phyloP scores from a whole-genome alignment of 805 yeast genomes.

The Spathaspora boniae region DNA sequence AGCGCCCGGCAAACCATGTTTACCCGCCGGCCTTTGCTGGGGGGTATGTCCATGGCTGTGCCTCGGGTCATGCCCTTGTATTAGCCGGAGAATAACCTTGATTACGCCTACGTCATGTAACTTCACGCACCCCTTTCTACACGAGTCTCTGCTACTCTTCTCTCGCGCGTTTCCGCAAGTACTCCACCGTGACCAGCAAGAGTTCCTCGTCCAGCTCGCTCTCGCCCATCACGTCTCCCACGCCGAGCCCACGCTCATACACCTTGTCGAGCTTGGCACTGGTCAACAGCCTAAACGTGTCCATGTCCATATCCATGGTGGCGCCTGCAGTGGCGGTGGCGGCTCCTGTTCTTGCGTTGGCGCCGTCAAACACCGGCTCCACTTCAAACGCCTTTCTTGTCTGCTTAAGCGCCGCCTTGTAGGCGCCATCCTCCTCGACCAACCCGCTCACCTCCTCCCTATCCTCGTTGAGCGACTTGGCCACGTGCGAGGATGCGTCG shows the following conservation, averaged over 20 bases:
- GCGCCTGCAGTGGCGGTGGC: not conserved
- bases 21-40: too few relatives aligned
- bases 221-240: conserved; percentile 2
- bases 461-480: conserved; percentile 39
- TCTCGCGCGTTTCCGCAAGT: conserved; percentile 6
- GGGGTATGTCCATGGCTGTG: too few relatives aligned
- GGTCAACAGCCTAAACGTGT: conserved; percentile 21
- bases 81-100: too few relatives aligned
- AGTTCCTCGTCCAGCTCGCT: conserved; percentile 19
- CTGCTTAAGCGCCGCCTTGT: conserved; percentile 21
- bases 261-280: conserved; percentile 18
- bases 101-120: not conserved
- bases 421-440: conserved; percentile 32
- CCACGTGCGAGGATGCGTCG: conserved; percentile 34
- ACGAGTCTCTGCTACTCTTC: conserved; percentile 1
- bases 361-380: conserved; percentile 1
- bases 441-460: conserved; percentile 35
- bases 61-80: too few relatives aligned
- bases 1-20: too few relatives aligned
- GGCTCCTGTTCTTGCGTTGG: not conserved
- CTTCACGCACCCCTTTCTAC: not conserved
- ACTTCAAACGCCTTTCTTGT: conserved; percentile 17
- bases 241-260: conserved; percentile 12
- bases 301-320: too few relatives aligned
- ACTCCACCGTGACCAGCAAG: conserved; percentile 4